Evolutionary conservation across 1,284 basidiomycete genomes (phyloP).

Genomic region (Pyrrhoderma noxium): DNA sequence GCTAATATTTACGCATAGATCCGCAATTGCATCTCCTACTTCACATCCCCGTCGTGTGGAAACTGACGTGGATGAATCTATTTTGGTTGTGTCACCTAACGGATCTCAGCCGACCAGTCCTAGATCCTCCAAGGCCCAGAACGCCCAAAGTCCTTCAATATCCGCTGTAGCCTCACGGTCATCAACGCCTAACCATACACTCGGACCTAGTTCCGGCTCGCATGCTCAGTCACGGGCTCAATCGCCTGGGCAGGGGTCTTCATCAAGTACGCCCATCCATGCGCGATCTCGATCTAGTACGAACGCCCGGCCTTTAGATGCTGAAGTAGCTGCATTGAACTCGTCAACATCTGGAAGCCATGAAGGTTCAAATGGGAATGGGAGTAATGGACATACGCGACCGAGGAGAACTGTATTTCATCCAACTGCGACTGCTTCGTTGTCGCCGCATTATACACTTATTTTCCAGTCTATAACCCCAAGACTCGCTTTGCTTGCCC

Average conservation of each 20-base stretch:
- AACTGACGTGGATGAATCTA: not conserved
- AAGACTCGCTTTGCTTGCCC: constrained; percentile 72
- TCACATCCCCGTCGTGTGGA: constrained; percentile 10
- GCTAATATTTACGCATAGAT: constrained; percentile 5
- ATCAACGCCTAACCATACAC: constrained; percentile 15
- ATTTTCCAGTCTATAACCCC: constrained; percentile 80
- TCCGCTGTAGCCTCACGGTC: constrained; percentile 14
- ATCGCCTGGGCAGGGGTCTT: constrained; percentile 10
- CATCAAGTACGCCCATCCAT: constrained; percentile 3
- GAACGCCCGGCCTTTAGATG: not conserved
- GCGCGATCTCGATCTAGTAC: constrained; percentile 24
- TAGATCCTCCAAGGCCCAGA: not conserved
- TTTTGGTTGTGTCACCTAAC: not conserved
- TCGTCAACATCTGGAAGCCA: not conserved
- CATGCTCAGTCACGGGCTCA: not conserved
- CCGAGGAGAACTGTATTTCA: constrained; percentile 23
- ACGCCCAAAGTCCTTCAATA: constrained; percentile 3
- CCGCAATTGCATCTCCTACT: constrained; percentile 12
- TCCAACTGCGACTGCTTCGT: constrained; percentile 39
- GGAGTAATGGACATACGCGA: constrained; percentile 19
- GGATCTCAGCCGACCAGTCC: constrained; percentile 13
- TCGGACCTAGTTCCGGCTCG: constrained; percentile 1
- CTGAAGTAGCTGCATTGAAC: not conserved
- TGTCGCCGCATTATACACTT: constrained; percentile 71
- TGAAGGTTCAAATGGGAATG: not conserved